A percentile compares a stretch with the other conserved stretches of the same genome.
Conservation (phyloP, 2,329 filamentous ascomycete species). For the Knoxdaviesia capensis region DNA sequence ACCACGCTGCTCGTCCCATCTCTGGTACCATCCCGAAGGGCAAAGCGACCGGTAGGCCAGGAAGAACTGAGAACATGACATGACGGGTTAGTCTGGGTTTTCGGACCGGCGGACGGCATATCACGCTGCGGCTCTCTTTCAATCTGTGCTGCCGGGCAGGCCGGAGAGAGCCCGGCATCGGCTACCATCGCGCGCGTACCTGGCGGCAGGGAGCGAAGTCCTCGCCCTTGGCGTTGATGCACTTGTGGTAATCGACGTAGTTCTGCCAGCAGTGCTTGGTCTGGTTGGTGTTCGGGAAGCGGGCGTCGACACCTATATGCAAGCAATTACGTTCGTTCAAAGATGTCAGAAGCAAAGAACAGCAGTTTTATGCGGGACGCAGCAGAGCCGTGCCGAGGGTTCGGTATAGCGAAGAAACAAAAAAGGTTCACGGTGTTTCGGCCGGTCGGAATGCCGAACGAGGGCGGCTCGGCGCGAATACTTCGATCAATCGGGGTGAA, state of each 20-base stretch:
- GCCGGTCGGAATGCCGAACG: too few relatives aligned
- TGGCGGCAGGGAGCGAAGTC: slow-evolving; percentile 94
- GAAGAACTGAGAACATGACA: slow-evolving; percentile 55
- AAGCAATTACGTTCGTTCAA: too few relatives aligned
- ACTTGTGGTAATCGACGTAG: slow-evolving; percentile 99
- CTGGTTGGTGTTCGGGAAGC: slow-evolving; percentile 97
- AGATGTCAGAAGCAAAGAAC: neutral
- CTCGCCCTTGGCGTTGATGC: slow-evolving; percentile 94
- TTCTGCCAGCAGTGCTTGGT: slow-evolving; percentile 99
- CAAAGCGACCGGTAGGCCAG: slow-evolving; percentile 93
- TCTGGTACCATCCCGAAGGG: slow-evolving; percentile 79
- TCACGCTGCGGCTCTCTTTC: too few relatives aligned
- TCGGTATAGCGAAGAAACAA: neutral
- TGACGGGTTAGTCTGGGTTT: neutral
- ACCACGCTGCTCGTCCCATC: slow-evolving; percentile 98
- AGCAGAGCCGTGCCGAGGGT: neutral
- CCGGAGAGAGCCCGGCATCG: neutral
- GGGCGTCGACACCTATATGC: slow-evolving; percentile 76
- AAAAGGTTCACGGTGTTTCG: neutral
- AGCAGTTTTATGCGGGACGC: neutral
- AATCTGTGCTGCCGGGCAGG: neutral
- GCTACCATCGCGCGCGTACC: slow-evolving; percentile 29
- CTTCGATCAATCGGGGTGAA: too few relatives aligned
- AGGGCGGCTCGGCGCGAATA: too few relatives aligned
- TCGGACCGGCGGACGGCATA: too few relatives aligned